Evolutionary conservation across 148 eudicot genomes (phyloP), one percentile per base, ranked within the genome.

Genomic region (Fagopyrum homotropicum): DNA sequence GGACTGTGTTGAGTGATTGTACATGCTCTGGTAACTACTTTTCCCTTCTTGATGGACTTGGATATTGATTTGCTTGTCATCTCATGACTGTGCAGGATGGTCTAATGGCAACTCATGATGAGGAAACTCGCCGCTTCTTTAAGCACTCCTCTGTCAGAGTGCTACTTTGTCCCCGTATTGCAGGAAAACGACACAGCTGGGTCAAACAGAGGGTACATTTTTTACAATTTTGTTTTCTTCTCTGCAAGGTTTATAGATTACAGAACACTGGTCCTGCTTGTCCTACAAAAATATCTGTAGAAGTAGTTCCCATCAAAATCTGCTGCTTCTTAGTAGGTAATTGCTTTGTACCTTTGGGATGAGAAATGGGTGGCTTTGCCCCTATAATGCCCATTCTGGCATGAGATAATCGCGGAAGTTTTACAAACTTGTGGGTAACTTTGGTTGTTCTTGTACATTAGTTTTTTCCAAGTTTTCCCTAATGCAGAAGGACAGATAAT

Each of bases 91-190:
- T 88, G 78, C 75, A 93, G 95, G 86, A 87, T 26, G 98, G 98
- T 5, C 9, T 93, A 45, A 86, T 93, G 88, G 55, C 47, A 47
- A 93, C 98, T 11, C 78, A 75, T 72, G 98, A 93, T 77, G 97
- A 91, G 79, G 93, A 81, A 80, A 88, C 95, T 51, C 85, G 84
- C 16, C 80, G 85, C 50, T 93, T 85, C 83, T 93, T 93, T 85
- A 89, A 91, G 83, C 87, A 89, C 83, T 91, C 98, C 8, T 87
- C 91, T 11, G 98, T 93, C 45, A 87, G 86, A 74, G 93, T 86
- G 74, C 74, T 91, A 35, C 93, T 93, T 74, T 91, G 95, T 75
- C 97, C 95, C 0, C 89, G 98, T 9, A 75, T 87, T 51, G 93
- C 89, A 64, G 88, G 85, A 26, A 93, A 88, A 80, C 91, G 98